Evolutionary conservation across 1,284 basidiomycete species (phyloP), one percentile per base, ranked within the genome.

Genomic region (Cryptococcus neoformans): DNA sequence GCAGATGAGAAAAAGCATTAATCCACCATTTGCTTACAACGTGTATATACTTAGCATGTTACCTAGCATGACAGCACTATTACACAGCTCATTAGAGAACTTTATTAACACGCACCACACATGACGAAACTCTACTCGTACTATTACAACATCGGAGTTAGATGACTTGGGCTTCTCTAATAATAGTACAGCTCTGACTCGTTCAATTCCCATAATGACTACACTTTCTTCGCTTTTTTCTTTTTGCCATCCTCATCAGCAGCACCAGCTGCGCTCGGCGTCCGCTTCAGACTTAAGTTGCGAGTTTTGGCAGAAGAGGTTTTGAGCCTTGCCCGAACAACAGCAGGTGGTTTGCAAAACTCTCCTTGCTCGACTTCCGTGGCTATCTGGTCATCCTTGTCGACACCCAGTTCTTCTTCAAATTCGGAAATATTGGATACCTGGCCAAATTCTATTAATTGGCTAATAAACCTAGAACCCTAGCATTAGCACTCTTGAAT

Each of bases 351-450:
- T 39, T 65, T 64, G 53, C 69, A 68, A 49, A 78, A 73, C 52
- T 76, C 71, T 8, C 76, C 69, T 6, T 62, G 17, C 47, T 76
- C 75, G 6, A 77, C 50, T 16, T 61, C 70, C 14, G 54, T 56
- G 2, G 68, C 64, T 21, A 72, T 72, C 6, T 70, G 69, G 34
- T 75, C 70, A 44, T 78, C 76, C 1, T 12, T 35, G 4, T 61
- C 64, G 48, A 78, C 63, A 2, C 73, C 75, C 53, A 71, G 65
- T n/a, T 69, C 67, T 44, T 76, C 76, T 49, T 77, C 68, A 51
- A 74, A 74, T 35, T 59, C 62, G 6, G 51, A 12, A 11, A 57
- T 58, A 54, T 65, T 60, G 8, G 51, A 40, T 10, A 68, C 52
- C 14, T 63, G 53, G 0, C 67, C 67, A 3, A 61, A 57, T 3